Evolutionary conservation across 495 filamentous ascomycete genomes (phyloP).

Genomic region (Neurospora sp.): DNA sequence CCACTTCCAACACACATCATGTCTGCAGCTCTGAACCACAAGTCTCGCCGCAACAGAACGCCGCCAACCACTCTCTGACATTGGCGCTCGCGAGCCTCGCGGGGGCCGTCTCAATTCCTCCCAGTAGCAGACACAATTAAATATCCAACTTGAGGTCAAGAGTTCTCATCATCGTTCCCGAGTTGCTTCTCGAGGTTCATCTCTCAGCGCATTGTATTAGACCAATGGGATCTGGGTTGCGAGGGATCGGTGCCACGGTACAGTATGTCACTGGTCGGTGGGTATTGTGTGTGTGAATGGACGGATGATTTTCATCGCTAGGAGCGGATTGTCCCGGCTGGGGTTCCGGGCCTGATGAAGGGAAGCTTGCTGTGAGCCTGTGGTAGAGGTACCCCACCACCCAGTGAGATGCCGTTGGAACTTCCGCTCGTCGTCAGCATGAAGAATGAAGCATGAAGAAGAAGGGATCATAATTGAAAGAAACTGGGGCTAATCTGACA

Average conservation of each 20-base stretch:
- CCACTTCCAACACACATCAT: not conserved
- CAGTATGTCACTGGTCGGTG: not conserved
- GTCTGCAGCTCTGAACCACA: not conserved
- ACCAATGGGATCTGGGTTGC: not conserved
- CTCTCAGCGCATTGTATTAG: not conserved
- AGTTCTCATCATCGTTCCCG: not conserved
- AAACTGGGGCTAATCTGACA: not conserved
- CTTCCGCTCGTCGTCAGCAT: not conserved
- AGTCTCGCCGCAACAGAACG: not conserved
- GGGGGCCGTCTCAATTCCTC: not conserved
- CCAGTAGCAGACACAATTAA: not conserved
- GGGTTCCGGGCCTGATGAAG: not conserved
- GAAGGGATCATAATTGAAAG: not conserved
- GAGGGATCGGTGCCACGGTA: not conserved
- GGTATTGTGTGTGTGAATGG: not conserved
- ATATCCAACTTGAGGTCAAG: no score
- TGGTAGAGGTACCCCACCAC: not conserved
- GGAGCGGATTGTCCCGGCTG: not conserved
- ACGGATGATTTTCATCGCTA: not conserved
- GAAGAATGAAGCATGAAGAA: not conserved
- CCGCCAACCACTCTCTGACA: not conserved
- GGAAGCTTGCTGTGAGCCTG: not conserved
- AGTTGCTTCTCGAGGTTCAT: not conserved
- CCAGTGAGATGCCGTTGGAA: not conserved
- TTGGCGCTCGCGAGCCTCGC: not conserved